These are phyloP conservation scores for Rhodotorula graminis DNA, from an alignment of 768 basidiomycete genomes.

Conservation along the genomic window DNA sequence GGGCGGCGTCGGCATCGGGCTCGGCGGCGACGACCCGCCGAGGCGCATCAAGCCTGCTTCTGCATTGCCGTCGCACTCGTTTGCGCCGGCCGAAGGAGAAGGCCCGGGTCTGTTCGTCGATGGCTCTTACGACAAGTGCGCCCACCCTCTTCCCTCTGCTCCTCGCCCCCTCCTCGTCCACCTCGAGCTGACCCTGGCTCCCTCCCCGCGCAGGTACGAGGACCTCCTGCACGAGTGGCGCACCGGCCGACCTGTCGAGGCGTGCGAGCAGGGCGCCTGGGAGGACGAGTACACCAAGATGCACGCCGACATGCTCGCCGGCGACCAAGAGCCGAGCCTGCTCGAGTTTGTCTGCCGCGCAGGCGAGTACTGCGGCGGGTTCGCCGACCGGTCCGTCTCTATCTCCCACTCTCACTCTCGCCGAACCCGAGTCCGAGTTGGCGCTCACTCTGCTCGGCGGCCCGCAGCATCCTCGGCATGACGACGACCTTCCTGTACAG, in stretches of 20 bases:
- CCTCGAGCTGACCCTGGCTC: neutral
- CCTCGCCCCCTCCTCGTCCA: neutral
- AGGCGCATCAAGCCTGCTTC: neutral
- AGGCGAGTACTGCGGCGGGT: constrained; percentile 18
- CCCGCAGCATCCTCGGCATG: constrained; percentile 14
- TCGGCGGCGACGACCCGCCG: constrained; percentile 18
- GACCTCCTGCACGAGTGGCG: constrained; percentile 29
- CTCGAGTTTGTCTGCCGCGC: constrained; percentile 20
- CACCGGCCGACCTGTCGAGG: constrained; percentile 10
- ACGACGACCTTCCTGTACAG: constrained; percentile 15
- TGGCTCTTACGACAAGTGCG: constrained; percentile 15
- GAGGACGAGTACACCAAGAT: constrained; percentile 22
- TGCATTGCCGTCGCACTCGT: neutral
- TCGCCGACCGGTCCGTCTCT: constrained; percentile 24
- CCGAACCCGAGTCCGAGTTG: no score
- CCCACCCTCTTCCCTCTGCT: neutral
- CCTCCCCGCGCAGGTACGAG: constrained; percentile 12
- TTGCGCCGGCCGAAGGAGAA: neutral
- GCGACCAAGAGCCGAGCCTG: constrained; percentile 1
- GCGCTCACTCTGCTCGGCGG: no score
- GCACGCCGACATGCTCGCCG: constrained; percentile 21
- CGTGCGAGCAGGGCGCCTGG: constrained; percentile 29
- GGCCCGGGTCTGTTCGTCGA: constrained; percentile 6
- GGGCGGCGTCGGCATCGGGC: constrained; percentile 18
- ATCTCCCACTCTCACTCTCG: accelerated